Percentiles rank a stretch among this genome's conserved stretches.
Evolutionary conservation across 148 eudicot species (phyloP).

Genomic region (Silene latifolia): DNA sequence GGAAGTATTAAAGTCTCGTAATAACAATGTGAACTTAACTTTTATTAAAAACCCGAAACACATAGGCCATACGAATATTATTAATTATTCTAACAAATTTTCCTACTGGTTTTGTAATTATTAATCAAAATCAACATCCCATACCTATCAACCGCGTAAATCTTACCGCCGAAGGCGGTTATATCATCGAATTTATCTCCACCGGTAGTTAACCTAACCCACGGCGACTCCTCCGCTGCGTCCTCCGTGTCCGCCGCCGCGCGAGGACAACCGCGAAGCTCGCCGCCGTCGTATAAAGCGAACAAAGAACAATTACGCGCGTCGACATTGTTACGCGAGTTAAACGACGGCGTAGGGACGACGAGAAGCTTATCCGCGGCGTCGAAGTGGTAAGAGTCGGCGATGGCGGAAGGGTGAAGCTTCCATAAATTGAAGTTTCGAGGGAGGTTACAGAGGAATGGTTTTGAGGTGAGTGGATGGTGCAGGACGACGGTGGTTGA

Average conservation of each 20-base stretch:
- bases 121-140: neutral
- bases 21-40: too few relatives aligned
- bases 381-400: neutral
- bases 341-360: neutral
- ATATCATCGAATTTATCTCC: neutral
- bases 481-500: neutral
- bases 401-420: neutral
- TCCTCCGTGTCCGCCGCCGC: neutral
- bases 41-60: too few relatives aligned
- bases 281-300: neutral
- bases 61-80: too few relatives aligned
- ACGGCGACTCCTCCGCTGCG: neutral
- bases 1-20: too few relatives aligned
- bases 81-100: too few relatives aligned
- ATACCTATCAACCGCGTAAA: neutral
- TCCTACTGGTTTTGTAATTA: neutral
- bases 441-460: neutral
- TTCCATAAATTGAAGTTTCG: neutral
- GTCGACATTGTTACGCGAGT: too few relatives aligned
- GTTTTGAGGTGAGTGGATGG: slow-evolving; percentile 6
- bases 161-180: neutral
- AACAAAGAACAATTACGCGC: neutral
- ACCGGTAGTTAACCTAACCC: neutral
- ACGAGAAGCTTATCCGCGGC: neutral
- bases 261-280: neutral